These are phyloP conservation scores for Coemansia sp. DNA, from an alignment of 192 early-diverging fungal genomes.

Conservation along the genomic window DNA sequence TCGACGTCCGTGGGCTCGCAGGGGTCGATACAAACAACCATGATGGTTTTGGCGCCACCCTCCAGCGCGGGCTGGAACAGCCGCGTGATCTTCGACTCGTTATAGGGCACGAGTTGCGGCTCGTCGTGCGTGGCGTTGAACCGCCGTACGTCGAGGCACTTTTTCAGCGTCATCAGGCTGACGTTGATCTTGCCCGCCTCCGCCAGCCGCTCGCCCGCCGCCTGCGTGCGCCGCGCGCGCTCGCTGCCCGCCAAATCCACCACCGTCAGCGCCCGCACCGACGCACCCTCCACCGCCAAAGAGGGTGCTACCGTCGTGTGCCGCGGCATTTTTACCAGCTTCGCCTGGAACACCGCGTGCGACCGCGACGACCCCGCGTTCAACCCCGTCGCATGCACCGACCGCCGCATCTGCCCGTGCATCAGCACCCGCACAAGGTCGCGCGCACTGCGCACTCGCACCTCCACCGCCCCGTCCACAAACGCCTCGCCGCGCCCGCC, in stretches of 20 bases:
- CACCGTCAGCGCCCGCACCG: conserved; percentile 55
- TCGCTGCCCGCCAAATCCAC: conserved; percentile 75
- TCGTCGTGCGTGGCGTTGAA: conserved; percentile 40
- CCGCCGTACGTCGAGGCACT: conserved; percentile 67
- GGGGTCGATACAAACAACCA: conserved; percentile 67
- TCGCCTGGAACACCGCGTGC: conserved; percentile 69
- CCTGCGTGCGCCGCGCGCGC: conserved; percentile 57
- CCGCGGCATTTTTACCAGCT: conserved; percentile 57
- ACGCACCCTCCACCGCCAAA: conserved; percentile 12
- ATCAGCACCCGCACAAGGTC: conserved; percentile 61
- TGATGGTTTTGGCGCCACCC: conserved; percentile 58
- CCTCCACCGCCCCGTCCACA: conserved; percentile 62
- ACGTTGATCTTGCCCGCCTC: conserved; percentile 72
- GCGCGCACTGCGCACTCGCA: conserved; percentile 56
- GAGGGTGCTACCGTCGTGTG: conserved; percentile 10
- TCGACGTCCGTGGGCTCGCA: conserved; percentile 58
- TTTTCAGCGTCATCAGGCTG: conserved; percentile 68
- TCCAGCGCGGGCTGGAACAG: conserved; percentile 65
- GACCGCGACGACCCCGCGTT: conserved; percentile 62
- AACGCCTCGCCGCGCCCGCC: conserved; percentile 55
- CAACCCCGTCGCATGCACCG: conserved; percentile 58
- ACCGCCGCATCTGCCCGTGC: conserved; percentile 60
- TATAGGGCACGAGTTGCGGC: conserved; percentile 59
- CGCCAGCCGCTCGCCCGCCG: conserved; percentile 57
- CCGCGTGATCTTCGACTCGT: conserved; percentile 68